phyloP scores from a whole-genome alignment of 1,284 basidiomycete genomes.

The Mycena sp. region DNA sequence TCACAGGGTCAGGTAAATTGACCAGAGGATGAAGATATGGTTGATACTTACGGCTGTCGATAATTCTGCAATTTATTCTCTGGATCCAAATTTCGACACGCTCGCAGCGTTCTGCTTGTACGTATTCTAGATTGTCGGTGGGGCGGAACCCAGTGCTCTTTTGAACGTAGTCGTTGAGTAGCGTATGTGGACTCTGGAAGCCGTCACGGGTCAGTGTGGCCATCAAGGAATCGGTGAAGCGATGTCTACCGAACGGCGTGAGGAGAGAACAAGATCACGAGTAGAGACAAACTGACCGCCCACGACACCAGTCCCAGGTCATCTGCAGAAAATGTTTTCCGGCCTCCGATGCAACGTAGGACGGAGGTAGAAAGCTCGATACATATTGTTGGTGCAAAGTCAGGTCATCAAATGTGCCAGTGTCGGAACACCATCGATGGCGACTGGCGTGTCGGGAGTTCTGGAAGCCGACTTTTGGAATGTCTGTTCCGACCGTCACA shows the following conservation, averaged over 20 bases:
- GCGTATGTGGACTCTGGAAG: constrained; percentile 9
- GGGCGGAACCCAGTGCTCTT: background rate
- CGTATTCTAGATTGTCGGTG: background rate
- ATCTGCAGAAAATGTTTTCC: constrained; percentile 2
- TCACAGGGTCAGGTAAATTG: too few species aligned
- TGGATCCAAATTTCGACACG: background rate
- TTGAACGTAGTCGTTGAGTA: background rate
- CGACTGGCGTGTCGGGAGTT: background rate
- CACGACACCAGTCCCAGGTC: constrained; percentile 9
- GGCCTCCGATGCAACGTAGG: background rate
- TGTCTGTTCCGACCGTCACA: constrained; percentile 10
- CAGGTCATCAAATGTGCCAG: constrained; percentile 7
- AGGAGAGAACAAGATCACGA: background rate
- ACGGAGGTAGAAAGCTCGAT: background rate
- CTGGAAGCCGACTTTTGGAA: background rate
- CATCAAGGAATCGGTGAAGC: constrained; percentile 5
- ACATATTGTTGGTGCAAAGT: background rate
- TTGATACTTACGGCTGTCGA: background rate
- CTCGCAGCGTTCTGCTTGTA: background rate
- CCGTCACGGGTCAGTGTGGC: constrained; percentile 1
- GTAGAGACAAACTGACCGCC: background rate
- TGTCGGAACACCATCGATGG: constrained; percentile 12
- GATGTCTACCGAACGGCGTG: background rate
- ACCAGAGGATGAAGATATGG: too few species aligned
- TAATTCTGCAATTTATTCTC: background rate